Conservation (phyloP, 2,329 filamentous ascomycete genomes). For the Endoconidiophora laricicola region DNA sequence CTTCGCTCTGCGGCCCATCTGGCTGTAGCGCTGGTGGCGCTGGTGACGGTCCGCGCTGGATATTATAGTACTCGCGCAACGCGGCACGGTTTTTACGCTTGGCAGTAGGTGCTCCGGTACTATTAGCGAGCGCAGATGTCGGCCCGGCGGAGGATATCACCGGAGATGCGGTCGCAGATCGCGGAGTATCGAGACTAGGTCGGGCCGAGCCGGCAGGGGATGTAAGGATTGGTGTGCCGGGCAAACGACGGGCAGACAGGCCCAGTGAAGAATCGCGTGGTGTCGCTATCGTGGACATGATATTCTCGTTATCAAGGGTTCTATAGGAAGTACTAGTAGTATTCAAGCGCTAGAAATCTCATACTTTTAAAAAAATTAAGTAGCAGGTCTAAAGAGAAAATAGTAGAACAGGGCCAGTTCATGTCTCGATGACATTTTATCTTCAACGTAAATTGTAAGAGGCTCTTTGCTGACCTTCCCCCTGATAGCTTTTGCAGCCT, state of each 20-base stretch:
- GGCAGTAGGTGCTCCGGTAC: conserved; percentile 18
- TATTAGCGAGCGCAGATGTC: conserved; percentile 16
- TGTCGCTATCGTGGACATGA: conserved; percentile 49
- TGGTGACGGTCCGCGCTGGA: conserved; percentile 26
- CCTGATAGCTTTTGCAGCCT: background rate
- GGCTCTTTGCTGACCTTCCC: background rate
- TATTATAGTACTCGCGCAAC: conserved; percentile 86
- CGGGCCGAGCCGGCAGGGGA: conserved; percentile 59
- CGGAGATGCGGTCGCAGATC: conserved; percentile 43
- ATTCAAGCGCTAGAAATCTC: background rate
- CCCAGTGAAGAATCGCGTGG: conserved; percentile 41
- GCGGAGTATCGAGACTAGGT: conserved; percentile 50
- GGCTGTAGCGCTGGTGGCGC: background rate
- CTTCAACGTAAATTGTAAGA: background rate
- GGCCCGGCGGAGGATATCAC: conserved; percentile 13
- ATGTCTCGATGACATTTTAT: background rate
- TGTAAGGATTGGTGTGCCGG: conserved; percentile 25
- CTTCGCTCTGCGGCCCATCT: conserved; percentile 30
- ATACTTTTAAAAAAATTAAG: background rate
- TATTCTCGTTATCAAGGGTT: background rate
- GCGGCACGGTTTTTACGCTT: conserved; percentile 62
- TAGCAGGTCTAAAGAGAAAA: too few relatives aligned
- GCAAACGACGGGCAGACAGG: conserved; percentile 29
- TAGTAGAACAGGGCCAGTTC: too few relatives aligned
- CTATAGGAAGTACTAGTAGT: background rate